phyloP scores from a whole-genome alignment of 257 asterid species.

The Echium plantagineum region DNA sequence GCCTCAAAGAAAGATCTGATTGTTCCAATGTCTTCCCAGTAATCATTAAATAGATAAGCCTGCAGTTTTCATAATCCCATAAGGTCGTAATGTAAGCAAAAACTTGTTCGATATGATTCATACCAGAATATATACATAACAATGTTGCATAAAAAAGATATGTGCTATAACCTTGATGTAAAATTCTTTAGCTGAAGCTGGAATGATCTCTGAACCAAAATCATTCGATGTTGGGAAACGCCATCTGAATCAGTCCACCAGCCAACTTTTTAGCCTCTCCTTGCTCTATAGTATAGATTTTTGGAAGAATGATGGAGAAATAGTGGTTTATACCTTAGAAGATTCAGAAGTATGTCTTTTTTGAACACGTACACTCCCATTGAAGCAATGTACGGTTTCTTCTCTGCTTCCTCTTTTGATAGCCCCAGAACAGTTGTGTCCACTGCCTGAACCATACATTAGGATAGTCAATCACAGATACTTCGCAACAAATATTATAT shows the following conservation, averaged over 20 bases:
- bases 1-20: conserved; percentile 92
- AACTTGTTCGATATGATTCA: background rate
- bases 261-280: background rate
- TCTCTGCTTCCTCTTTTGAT: conserved; percentile 67
- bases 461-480: too few relatives aligned
- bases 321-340: conserved; percentile 42
- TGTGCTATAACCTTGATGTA: conserved; percentile 35
- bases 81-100: background rate
- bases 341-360: conserved; percentile 86
- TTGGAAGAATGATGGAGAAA: background rate
- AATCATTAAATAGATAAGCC: conserved; percentile 86
- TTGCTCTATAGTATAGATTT: background rate
- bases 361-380: conserved; percentile 98
- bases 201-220: conserved; percentile 94
- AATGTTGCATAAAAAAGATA: background rate
- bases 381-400: conserved; percentile 94
- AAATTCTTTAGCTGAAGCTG: conserved; percentile 84
- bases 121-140: too few relatives aligned
- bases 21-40: conserved; percentile 99
- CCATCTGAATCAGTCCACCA: conserved; percentile 41
- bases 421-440: conserved; percentile 88
- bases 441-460: conserved; percentile 52
- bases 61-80: conserved; percentile 17
- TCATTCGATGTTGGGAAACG: conserved; percentile 97
- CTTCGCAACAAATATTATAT: too few relatives aligned